phyloP scores from a whole-genome alignment of 331 rosid species.

The Prunus yedoensis region DNA sequence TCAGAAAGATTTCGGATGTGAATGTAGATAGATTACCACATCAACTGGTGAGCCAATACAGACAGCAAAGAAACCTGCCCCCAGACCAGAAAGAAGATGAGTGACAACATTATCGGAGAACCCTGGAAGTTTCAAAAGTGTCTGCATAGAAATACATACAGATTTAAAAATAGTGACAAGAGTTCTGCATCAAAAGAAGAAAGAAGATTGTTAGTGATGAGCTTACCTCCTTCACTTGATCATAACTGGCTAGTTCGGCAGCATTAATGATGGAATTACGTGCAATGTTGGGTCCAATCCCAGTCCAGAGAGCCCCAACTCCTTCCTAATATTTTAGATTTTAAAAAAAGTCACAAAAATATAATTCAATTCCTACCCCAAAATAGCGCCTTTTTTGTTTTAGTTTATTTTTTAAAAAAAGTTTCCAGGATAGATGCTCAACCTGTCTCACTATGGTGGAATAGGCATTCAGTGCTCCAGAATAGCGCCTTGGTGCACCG shows the following conservation, averaged over 20 bases:
- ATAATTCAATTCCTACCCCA: not conserved
- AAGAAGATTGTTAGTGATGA: not conserved
- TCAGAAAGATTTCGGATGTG: not conserved
- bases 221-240: slow-evolving; percentile 84
- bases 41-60: slow-evolving; percentile 97
- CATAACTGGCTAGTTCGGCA: slow-evolving; percentile 95
- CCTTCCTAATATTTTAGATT: slow-evolving; percentile 58
- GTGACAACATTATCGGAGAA: slow-evolving; percentile 76
- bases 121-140: slow-evolving; percentile 85
- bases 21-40: slow-evolving; percentile 60
- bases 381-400: not conserved
- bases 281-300: slow-evolving; percentile 82
- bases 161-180: not conserved
- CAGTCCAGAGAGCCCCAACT: slow-evolving; percentile 83
- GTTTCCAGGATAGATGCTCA: slow-evolving; percentile 23
- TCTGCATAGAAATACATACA: slow-evolving; percentile 43
- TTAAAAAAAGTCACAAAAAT: not conserved
- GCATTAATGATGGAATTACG: slow-evolving; percentile 94
- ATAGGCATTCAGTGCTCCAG: slow-evolving; percentile 91
- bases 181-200: slow-evolving; percentile 20
- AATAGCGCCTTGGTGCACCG: slow-evolving; percentile 86
- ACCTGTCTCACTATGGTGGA: slow-evolving; percentile 89
- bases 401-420: too few relatives aligned
- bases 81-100: slow-evolving; percentile 79
- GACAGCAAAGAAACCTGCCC: slow-evolving; percentile 92